Base-by-base conservation (phyloP, 371 early-diverging fungal genomes). In the Ecytonucleospora hepatopenaei region DNA sequence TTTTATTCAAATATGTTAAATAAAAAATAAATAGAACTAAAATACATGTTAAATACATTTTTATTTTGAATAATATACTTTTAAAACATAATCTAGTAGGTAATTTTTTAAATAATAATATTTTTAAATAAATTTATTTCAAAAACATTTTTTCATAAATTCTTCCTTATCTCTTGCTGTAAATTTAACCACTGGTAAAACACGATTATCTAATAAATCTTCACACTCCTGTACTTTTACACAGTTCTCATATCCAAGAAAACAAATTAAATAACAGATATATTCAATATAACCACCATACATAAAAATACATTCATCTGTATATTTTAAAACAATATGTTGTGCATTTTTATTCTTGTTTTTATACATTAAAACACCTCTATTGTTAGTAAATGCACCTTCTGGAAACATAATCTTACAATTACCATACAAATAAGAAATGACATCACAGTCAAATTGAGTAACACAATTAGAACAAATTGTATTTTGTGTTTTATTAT, bases 371-470 rank as follows among this genome's bases (percentile, higher is more conserved):
- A 76, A 57, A 40, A 76, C 23, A 28, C 59, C 66, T 32, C 24
- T 67, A 46, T 71, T 71, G 54, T 76, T 76, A 3, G 76, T 64
- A 15, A 19, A 49, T 15, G 58, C 47, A 15, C 59, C 69, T 65
- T 75, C 75, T 19, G 59, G 59, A 60, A 75, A 75, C 19, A 65
- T 0, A 23, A 49, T 64, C 5, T n/a, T n/a, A n/a, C 30, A 55
- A 17, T 65, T 61, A 1, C 49, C 63, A 30, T 62, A 67, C 1
- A 66, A n/a, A 8, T 49, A 21, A 33, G 40, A 68, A 1, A 76
- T 4, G 28, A 76, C 40, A 35, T 46, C 4, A 28, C 51, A 68
- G 54, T 76, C 76, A 62, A 72, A 66, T 24, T 30, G 3, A 1
- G 62, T 48, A 0, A 56, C 57, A 23, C 64, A 51, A 56, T 76